These are phyloP conservation scores for Cercospora sojina DNA, from an alignment of 2,329 filamentous ascomycete genomes.

Conservation along the genomic window DNA sequence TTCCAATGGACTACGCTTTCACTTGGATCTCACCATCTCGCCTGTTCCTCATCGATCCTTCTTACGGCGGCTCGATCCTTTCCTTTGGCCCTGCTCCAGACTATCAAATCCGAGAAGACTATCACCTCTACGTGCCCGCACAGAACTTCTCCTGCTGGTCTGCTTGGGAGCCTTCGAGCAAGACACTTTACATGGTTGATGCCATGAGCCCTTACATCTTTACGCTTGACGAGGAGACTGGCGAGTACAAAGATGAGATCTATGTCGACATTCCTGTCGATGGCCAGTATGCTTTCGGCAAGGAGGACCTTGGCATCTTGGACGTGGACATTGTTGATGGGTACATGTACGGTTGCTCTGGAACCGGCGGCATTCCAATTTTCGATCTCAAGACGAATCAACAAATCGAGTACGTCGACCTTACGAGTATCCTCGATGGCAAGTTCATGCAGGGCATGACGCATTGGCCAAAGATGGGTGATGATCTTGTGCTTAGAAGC, in stretches of 20 bases:
- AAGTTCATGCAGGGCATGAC: neutral
- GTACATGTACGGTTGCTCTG: neutral
- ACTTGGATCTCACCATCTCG: neutral
- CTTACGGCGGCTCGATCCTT: neutral
- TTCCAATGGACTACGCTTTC: neutral
- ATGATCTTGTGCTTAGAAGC: neutral
- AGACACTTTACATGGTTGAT: neutral
- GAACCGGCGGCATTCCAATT: neutral
- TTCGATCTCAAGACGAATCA: neutral
- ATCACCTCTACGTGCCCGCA: neutral
- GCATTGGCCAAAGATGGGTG: neutral
- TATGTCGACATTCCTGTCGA: neutral
- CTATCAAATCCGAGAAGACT: neutral
- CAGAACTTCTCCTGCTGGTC: neutral
- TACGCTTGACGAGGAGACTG: neutral
- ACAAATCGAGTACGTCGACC: neutral
- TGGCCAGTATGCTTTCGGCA: neutral
- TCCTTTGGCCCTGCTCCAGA: neutral
- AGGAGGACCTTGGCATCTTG: neutral
- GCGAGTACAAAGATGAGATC: neutral
- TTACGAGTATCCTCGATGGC: neutral
- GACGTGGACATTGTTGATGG: neutral
- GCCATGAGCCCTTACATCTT: neutral
- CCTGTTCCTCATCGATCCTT: neutral
- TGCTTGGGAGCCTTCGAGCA: neutral